Percentiles rank a stretch among this genome's conserved stretches.
These are phyloP conservation scores for Chaetomidium leptoderma DNA, from an alignment of 495 filamentous ascomycete species.

Conservation along the genomic window DNA sequence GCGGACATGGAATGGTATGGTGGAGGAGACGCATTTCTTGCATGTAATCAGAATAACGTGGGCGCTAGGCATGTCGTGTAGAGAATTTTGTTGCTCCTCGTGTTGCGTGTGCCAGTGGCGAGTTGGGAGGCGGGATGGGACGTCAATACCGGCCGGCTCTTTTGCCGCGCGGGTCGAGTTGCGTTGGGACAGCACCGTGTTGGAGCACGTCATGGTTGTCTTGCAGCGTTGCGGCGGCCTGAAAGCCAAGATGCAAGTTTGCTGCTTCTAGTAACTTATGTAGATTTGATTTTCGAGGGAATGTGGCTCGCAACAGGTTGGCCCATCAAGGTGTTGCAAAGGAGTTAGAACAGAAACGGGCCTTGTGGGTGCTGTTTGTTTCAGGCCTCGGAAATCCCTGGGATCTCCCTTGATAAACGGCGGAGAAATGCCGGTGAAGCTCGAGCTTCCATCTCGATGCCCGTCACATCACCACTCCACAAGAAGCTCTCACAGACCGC, in stretches of 20 bases:
- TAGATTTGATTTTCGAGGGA: too few relatives aligned
- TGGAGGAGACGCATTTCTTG: too few relatives aligned
- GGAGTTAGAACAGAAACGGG: neutral
- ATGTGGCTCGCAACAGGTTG: neutral
- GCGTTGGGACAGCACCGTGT: neutral
- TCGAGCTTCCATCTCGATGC: neutral
- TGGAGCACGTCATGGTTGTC: neutral
- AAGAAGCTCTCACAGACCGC: too few relatives aligned
- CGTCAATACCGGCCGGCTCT: constrained; percentile 2
- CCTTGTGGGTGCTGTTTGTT: constrained; percentile 5
- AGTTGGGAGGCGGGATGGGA: constrained; percentile 2
- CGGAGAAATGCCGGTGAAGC: neutral
- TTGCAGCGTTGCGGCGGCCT: neutral
- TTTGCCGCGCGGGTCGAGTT: constrained; percentile 6
- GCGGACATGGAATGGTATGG: too few relatives aligned
- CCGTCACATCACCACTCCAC: neutral
- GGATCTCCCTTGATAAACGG: too few relatives aligned
- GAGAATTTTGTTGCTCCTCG: neutral
- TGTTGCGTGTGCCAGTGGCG: constrained; percentile 1
- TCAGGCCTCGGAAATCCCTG: neutral
- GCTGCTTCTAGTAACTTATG: too few relatives aligned
- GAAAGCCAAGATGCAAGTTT: neutral
- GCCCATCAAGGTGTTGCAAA: neutral
- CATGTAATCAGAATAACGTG: too few relatives aligned
- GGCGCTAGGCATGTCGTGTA: neutral